Conservation (phyloP, 2,329 filamentous ascomycete genomes). For the Aspergillus pseudonomiae region DNA sequence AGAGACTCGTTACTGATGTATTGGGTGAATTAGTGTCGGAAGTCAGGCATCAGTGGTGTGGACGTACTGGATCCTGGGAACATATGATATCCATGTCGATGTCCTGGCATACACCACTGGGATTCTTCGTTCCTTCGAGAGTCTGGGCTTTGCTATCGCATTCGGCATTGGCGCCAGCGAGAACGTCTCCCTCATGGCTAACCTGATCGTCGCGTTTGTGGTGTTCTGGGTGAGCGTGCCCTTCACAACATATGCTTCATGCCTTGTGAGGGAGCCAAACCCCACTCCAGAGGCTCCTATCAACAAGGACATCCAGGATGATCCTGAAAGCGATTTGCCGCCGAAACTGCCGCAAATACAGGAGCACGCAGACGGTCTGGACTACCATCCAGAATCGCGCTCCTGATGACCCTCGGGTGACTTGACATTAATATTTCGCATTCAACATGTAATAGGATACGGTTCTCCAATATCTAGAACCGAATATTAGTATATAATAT, state of each 20-base stretch:
- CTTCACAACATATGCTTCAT: not conserved
- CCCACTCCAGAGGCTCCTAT: not conserved
- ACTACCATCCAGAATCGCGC: not conserved
- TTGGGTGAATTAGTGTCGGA: not conserved
- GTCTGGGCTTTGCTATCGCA: conserved; percentile 1
- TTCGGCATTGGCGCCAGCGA: not conserved
- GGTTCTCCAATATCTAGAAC: too few species aligned
- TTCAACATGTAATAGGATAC: not conserved
- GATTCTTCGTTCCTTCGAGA: not conserved
- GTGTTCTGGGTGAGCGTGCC: conserved; percentile 4
- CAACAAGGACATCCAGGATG: not conserved
- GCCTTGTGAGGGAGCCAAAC: not conserved
- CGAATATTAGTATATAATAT: too few species aligned
- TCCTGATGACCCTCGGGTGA: not conserved
- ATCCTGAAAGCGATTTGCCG: not conserved
- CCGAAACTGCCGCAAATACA: not conserved
- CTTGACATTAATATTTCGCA: not conserved
- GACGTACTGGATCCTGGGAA: conserved; percentile 4
- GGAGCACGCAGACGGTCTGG: not conserved
- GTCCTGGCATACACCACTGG: not conserved
- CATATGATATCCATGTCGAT: conserved; percentile 2
- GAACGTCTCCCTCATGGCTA: conserved; percentile 2
- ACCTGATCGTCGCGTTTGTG: not conserved
- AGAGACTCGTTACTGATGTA: not conserved
- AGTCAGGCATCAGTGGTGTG: not conserved